These are phyloP conservation scores for Symbiodinium pilosum DNA, from an alignment of 73 alveolate species.

Conservation along the genomic window DNA sequence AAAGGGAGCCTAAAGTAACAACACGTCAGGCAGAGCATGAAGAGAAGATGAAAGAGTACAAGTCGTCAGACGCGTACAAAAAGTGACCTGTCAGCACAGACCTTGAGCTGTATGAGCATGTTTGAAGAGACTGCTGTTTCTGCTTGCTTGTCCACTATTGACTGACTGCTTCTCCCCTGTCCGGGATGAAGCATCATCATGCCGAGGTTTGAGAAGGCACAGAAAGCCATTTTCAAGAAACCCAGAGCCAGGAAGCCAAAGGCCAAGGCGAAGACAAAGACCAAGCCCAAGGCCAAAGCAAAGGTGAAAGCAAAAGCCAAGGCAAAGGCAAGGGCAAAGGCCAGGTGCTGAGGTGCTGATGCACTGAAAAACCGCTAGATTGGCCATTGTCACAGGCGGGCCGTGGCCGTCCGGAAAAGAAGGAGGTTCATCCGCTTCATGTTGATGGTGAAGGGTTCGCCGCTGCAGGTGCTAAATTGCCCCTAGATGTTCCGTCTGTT, in stretches of 20 bases:
- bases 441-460: background rate
- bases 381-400: background rate
- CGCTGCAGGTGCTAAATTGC: background rate
- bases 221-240: slow-evolving; percentile 5
- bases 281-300: slow-evolving; percentile 38
- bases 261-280: slow-evolving; percentile 23
- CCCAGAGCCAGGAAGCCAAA: background rate
- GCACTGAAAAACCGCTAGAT: too few relatives aligned
- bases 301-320: slow-evolving; percentile 62
- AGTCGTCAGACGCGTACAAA: slow-evolving; percentile 35
- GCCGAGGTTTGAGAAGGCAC: background rate
- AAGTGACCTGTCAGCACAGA: background rate
- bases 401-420: background rate
- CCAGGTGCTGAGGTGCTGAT: background rate
- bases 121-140: background rate
- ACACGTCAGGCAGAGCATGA: slow-evolving; percentile 42
- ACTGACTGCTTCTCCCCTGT: too few relatives aligned
- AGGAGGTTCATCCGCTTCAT: background rate
- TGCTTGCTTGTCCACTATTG: too few relatives aligned
- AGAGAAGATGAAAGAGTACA: slow-evolving; percentile 29
- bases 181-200: too few relatives aligned
- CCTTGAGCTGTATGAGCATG: background rate
- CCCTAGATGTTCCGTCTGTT: too few relatives aligned
- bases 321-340: slow-evolving; percentile 34
- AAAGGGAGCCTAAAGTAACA: too few relatives aligned